Evolutionary conservation across 140 eudicot species (phyloP), one percentile per base, ranked within the genome.

Genomic region (Flaveria floridana): DNA sequence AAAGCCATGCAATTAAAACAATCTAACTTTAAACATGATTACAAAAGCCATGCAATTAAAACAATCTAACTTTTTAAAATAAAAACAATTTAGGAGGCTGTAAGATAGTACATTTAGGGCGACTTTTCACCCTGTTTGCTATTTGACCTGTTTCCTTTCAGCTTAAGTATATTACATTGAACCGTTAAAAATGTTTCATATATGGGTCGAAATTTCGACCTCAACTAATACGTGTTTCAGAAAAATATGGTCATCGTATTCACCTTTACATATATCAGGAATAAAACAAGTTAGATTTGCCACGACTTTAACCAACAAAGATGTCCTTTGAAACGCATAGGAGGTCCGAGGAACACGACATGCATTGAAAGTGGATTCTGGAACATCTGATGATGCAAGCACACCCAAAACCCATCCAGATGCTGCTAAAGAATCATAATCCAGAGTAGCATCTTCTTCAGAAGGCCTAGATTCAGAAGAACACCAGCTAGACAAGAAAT

Each of bases 261-360:
- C 65, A 95, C 99, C 99, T 81, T 87, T 87, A 70, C 97, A 91
- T 62, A 95, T 79, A 77, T 88, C 88, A 21, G 97, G 97, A 74
- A 83, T 87, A 75, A 84, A 91, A 80, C 97, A 95, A 73, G 94
- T 96, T 74, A 95, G 99, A 82, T 95, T 95, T 70, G 99, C 99
- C 20, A 95, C 87, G 11, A 91, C 85, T 95, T 95, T 95, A 75
- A 95, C 93, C 82, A 95, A 76, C 76, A 95, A 79, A 19, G 99
- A 85, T 42, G 97, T 88, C 80, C 95, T 89, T 74, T 91, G 95
- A 91, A 90, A 95, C 44, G 99, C 95, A 83, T 88, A 95, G 21
- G 97, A 83, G 71, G 89, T 83, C 55, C 85, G 63, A 39, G 85
- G 78, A 59, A 73, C 81, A 77, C 78, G 85, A 66, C 76, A 78